Percentiles rank a stretch among this genome's conserved stretches.
Evolutionary conservation across 2,329 filamentous ascomycete species (phyloP).

Genomic region (Curvularia sp.): DNA sequence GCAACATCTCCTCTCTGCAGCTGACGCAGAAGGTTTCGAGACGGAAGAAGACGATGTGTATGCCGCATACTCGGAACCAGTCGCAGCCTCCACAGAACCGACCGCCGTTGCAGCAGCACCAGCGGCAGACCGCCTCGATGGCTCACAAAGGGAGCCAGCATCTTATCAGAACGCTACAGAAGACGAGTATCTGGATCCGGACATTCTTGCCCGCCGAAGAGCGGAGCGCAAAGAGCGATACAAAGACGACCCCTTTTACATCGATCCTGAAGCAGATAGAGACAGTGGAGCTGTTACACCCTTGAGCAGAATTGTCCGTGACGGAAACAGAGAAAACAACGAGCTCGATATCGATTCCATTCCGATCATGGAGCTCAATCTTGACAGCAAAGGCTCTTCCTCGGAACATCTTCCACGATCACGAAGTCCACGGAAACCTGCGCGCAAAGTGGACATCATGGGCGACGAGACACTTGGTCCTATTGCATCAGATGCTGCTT

Average conservation of each 20-base stretch:
- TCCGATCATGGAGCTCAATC: constrained; percentile 90
- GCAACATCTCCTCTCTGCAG: constrained; percentile 66
- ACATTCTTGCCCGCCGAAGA: constrained; percentile 75
- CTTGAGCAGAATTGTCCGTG: constrained; percentile 73
- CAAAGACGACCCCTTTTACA: constrained; percentile 95
- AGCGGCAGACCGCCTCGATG: constrained; percentile 55
- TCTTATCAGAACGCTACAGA: constrained; percentile 57
- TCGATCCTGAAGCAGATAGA: constrained; percentile 60
- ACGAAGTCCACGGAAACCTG: constrained; percentile 41
- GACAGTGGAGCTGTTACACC: constrained; percentile 73
- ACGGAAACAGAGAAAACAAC: constrained; percentile 70
- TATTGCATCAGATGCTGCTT: constrained; percentile 39
- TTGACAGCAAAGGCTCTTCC: constrained; percentile 57
- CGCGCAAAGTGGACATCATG: constrained; percentile 54
- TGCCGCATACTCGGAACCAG: constrained; percentile 55
- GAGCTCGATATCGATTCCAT: constrained; percentile 92
- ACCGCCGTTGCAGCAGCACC: constrained; percentile 31
- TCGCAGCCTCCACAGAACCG: constrained; percentile 32
- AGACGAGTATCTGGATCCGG: constrained; percentile 69
- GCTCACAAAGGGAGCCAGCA: constrained; percentile 43
- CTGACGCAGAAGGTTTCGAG: constrained; percentile 54
- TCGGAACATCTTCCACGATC: constrained; percentile 30
- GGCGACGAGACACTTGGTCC: constrained; percentile 57
- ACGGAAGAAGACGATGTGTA: constrained; percentile 55
- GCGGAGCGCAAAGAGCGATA: constrained; percentile 82